Percentiles rank a stretch among this genome's conserved stretches.
These are phyloP conservation scores for Solanum ossicruentum DNA, from an alignment of 257 asterid species.

Conservation along the genomic window DNA sequence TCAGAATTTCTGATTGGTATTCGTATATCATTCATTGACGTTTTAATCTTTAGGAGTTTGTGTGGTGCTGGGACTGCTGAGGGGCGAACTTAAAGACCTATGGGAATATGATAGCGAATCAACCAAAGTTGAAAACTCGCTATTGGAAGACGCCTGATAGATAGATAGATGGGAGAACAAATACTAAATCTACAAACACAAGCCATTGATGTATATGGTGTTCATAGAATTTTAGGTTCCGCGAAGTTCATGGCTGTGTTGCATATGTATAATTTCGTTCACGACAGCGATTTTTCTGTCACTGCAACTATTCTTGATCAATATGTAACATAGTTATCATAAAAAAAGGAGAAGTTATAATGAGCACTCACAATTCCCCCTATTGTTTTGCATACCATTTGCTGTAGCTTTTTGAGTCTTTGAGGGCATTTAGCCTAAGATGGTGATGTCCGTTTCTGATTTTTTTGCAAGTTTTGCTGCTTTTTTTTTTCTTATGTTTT, in stretches of 20 bases:
- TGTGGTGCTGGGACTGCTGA: conserved; percentile 23
- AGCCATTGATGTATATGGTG: neutral
- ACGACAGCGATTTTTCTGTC: neutral
- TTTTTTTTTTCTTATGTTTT: too few relatives aligned
- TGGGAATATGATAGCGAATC: conserved; percentile 20
- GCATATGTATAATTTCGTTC: neutral
- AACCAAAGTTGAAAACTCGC: neutral
- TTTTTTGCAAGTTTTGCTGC: neutral
- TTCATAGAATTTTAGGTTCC: neutral
- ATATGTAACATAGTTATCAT: neutral
- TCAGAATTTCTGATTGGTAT: neutral
- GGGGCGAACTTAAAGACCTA: conserved; percentile 30
- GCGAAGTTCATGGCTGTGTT: neutral
- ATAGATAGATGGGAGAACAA: neutral
- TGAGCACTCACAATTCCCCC: neutral
- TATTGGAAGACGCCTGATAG: neutral
- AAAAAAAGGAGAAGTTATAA: neutral
- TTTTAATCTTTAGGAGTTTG: conserved; percentile 14
- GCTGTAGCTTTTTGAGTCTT: neutral
- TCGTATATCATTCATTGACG: neutral
- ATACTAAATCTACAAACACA: neutral
- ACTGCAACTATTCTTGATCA: neutral
- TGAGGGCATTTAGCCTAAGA: neutral
- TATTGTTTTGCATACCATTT: neutral
- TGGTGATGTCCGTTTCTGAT: neutral